Conservation (phyloP, 2,329 filamentous ascomycete species). For the Waltergamsia citrina region DNA sequence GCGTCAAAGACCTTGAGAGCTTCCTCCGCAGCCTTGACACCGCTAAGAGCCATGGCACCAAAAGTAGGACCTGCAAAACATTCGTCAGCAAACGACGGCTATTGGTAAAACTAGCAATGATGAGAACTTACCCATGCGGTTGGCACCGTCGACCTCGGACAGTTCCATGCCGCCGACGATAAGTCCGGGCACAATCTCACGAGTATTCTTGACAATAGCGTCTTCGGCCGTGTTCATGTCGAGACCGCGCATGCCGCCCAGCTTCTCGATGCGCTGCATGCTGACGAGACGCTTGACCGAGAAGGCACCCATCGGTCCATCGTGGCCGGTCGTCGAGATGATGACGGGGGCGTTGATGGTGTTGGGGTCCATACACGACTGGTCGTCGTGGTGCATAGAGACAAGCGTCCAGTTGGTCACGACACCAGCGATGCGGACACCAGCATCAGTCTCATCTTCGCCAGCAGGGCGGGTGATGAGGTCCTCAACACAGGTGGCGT, state of each 20-base stretch:
- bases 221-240: constrained; percentile 92
- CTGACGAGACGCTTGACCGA: constrained; percentile 82
- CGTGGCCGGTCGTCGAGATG: constrained; percentile 85
- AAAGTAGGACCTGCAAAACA: constrained; percentile 57
- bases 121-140: constrained; percentile 75
- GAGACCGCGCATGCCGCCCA: constrained; percentile 85
- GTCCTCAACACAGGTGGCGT: constrained; percentile 86
- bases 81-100: background rate
- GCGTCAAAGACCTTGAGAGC: constrained; percentile 68
- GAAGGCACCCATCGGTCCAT: constrained; percentile 87
- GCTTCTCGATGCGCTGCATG: constrained; percentile 74
- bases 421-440: constrained; percentile 71
- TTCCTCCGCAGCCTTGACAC: constrained; percentile 88
- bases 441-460: constrained; percentile 33
- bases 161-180: constrained; percentile 96
- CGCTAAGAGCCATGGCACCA: constrained; percentile 79
- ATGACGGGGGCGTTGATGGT: constrained; percentile 88
- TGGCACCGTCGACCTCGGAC: constrained; percentile 81
- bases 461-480: constrained; percentile 71
- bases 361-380: constrained; percentile 95
- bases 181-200: constrained; percentile 78
- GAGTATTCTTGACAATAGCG: constrained; percentile 84
- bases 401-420: constrained; percentile 96
- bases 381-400: constrained; percentile 77
- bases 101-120: too few relatives aligned